Evolutionary conservation across 257 asterid species (phyloP), one percentile per base, ranked within the genome.

Genomic region (Solanum ossicruentum): DNA sequence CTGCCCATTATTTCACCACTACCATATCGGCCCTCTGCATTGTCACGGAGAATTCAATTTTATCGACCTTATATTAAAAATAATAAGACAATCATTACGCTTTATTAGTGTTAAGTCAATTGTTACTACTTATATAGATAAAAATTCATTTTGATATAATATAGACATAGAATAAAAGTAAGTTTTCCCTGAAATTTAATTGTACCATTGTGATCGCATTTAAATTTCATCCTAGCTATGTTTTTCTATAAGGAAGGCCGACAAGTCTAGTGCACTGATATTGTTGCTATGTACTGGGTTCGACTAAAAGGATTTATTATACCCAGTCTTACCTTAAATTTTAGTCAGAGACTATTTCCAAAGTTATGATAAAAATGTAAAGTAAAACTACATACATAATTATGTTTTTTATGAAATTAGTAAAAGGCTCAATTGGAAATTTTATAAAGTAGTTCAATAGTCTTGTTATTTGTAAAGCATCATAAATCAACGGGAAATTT

Each of bases 311-410:
- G 41, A 2, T 36, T 1, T 32, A 3, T 36, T 36, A 5, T 36
- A 36, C 1, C 7, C 6, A 36, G 0, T 0, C 41, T 36, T 36
- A 36, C 1, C 6, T 36, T 36, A 0, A 0, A 36, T 3, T 36
- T 36, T 0, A 4, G 41, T 4, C 39, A 36, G 1, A 36, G 6
- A 0, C 6, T 36, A 2, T 4, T 36, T 36, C 0, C 41, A 36
- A 36, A 6, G 1, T 5, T 36, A 3, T 36, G 6, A 5, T 6
- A 36, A 36, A 36, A 3, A 36, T 36, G 1, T 6, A 36, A 36
- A 1, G 6, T 36, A 36, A 36, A 5, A 0, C 6, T 1, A 6
- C 6, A 36, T 36, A 36, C 6, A 0, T 0, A 5, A 5, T 5
- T 36, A 36, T 32, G 6, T 3, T 4, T 67, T 28, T 5, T 67